A percentile compares a stretch with the other conserved stretches of the same genome.
Evolutionary conservation across 1,284 basidiomycete genomes (phyloP).

Genomic region (Phellopilus nigrolimitatus): DNA sequence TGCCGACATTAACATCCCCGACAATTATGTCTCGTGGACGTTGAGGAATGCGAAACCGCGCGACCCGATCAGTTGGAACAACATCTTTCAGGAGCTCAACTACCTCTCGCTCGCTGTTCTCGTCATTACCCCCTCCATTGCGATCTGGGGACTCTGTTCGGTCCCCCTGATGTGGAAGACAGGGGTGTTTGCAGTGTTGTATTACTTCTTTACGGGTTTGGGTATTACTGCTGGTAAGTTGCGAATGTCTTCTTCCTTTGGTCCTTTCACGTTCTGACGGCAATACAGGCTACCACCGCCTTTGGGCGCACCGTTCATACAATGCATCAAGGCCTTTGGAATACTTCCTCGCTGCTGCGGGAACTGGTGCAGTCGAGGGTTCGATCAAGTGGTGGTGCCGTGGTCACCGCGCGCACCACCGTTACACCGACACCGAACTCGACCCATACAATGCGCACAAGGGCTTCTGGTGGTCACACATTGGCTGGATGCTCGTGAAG

Average conservation of each 20-base stretch:
- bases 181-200: conserved; percentile 62
- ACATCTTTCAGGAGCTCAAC: conserved; percentile 69
- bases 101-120: conserved; percentile 63
- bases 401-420: conserved; percentile 89
- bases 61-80: conserved; percentile 73
- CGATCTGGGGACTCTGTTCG: conserved; percentile 59
- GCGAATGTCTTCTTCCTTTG: conserved; percentile 13
- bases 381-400: conserved; percentile 96
- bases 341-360: conserved; percentile 72
- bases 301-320: conserved; percentile 90
- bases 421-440: conserved; percentile 93
- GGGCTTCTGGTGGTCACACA: conserved; percentile 76
- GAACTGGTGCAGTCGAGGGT: conserved; percentile 85
- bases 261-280: not conserved
- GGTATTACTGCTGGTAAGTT: conserved; percentile 37
- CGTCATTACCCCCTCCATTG: conserved; percentile 65
- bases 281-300: conserved; percentile 76
- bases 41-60: conserved; percentile 72
- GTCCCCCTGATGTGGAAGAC: conserved; percentile 67
- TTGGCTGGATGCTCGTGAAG: conserved; percentile 93
- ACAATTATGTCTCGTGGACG: conserved; percentile 87
- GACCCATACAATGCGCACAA: conserved; percentile 91
- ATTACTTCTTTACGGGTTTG: conserved; percentile 85
- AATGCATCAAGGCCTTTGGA: conserved; percentile 82
- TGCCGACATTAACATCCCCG: conserved; percentile 68